Evolutionary conservation across 1,139 yeast genomes (phyloP).

Genomic region (Saccharomycopsis hybrid): DNA sequence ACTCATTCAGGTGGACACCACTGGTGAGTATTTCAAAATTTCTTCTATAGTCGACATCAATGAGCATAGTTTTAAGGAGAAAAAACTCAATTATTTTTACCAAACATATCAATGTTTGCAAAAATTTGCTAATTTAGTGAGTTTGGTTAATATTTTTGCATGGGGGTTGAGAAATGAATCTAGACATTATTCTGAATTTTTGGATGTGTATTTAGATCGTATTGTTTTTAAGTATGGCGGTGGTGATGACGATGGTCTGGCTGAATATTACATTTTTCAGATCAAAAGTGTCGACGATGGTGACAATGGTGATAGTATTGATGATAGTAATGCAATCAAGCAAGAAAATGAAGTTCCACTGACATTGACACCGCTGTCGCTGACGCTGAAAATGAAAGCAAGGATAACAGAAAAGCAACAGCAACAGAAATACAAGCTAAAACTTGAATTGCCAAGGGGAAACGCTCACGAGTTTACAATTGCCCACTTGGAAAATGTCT

Average conservation of each 20-base stretch:
- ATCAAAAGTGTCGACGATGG: too few species aligned
- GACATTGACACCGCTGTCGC: too few species aligned
- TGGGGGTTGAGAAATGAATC: background rate
- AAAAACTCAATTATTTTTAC: conserved; percentile 8
- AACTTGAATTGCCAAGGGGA: conserved; percentile 4
- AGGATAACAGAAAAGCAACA: conserved; percentile 2
- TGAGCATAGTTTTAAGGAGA: conserved; percentile 1
- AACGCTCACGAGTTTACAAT: conserved; percentile 5
- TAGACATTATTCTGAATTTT: background rate
- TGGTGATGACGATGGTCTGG: background rate
- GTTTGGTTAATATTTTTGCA: conserved; percentile 6
- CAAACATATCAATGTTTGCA: conserved; percentile 1
- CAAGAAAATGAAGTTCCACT: too few species aligned
- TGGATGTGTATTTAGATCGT: conserved; percentile 11
- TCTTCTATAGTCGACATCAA: conserved; percentile 8
- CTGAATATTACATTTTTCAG: conserved; percentile 3
- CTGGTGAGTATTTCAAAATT: conserved; percentile 15
- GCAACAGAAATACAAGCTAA: too few species aligned
- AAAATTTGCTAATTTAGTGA: conserved; percentile 4
- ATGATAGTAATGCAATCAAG: too few species aligned
- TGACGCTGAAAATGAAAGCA: too few species aligned
- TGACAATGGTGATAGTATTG: too few species aligned
- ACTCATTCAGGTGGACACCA: conserved; percentile 9
- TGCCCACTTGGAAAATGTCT: conserved; percentile 8
- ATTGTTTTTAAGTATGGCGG: conserved; percentile 1